Evolutionary conservation across 1,284 basidiomycete species (phyloP), one percentile per base, ranked within the genome.

Genomic region (Ganoderma multipileum): DNA sequence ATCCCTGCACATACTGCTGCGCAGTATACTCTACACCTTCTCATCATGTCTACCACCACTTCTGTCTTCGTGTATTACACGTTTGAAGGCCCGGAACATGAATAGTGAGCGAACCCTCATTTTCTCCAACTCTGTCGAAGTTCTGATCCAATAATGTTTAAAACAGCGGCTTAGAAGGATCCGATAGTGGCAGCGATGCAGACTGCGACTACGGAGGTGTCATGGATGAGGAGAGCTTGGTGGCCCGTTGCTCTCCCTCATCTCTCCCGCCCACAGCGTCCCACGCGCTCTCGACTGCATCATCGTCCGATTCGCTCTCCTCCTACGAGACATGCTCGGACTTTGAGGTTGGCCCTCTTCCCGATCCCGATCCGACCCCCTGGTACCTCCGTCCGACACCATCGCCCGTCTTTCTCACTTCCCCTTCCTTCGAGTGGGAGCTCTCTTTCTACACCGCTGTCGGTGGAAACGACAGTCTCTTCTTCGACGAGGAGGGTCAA

Each of bases 51-150:
- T 33, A 33, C 52, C 52, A 55, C 28, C 16, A 18, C 28, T 1
- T 55, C 30, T 23, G 18, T 55, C 52, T 55, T 55, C 16, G 52
- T 55, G 16, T 55, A 55, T 28, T 55, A 55, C 52, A 30, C 52
- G 12, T 55, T 55, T 14, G 52, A 55, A 16, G 52, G 30, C 4
- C 52, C 52, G 14, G 52, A 55, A 33, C 28, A 55, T 33, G 18
- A 28, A 14, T 55, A 55, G 52, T 55, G 12, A 33, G 52, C 28
- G 18, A 20, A 30, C 8, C 30, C 28, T 33, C 28, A 2, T 55
- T 33, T 55, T 12, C 30, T 30, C 16, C 6, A 33, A 4, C 9
- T 6, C 4, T 11, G 28, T 30, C 28, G 14, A 7, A 55, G 4
- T 7, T 18, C 28, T 33, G 52, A 55, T 33, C 20, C 9, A 28